Percentiles rank a stretch among this genome's conserved stretches.
These are phyloP conservation scores for Teratosphaeria epicoccoides DNA, from an alignment of 2,329 filamentous ascomycete genomes.

Conservation along the genomic window DNA sequence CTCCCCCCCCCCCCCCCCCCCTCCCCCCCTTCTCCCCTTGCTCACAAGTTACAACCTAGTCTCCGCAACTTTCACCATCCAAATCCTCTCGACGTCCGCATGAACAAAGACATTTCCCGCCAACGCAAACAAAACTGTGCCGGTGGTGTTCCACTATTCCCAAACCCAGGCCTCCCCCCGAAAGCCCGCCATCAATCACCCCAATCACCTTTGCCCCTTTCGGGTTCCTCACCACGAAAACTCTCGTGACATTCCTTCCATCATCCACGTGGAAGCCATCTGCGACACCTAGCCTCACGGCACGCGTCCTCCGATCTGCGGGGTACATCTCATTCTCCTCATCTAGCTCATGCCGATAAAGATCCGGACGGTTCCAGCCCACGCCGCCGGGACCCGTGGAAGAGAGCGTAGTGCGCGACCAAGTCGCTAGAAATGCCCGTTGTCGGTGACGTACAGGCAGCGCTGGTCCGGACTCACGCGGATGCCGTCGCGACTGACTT, in stretches of 20 bases:
- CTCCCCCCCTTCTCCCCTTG: background rate
- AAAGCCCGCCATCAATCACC: background rate
- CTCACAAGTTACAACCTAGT: background rate
- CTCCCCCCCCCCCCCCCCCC: background rate
- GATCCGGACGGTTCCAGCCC: constrained; percentile 2
- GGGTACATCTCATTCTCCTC: background rate
- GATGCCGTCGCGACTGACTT: constrained; percentile 10
- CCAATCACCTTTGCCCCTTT: background rate
- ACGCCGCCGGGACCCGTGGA: background rate
- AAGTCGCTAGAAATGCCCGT: background rate
- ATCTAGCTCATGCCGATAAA: background rate
- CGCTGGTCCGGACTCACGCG: constrained; percentile 7
- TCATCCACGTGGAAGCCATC: constrained; percentile 1
- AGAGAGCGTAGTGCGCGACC: background rate
- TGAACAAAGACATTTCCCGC: background rate
- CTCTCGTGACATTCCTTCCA: constrained; percentile 1
- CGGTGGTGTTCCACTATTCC: background rate
- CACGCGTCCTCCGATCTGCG: background rate
- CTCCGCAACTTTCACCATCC: background rate
- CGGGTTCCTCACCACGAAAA: background rate
- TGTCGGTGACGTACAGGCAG: constrained; percentile 11
- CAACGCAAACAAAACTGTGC: background rate
- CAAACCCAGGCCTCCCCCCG: background rate
- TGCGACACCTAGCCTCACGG: background rate
- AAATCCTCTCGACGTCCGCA: background rate